A percentile compares a stretch with the other conserved stretches of the same genome.
Conservation (phyloP, 495 filamentous ascomycete genomes). For the Parachaetomium inaequale region DNA sequence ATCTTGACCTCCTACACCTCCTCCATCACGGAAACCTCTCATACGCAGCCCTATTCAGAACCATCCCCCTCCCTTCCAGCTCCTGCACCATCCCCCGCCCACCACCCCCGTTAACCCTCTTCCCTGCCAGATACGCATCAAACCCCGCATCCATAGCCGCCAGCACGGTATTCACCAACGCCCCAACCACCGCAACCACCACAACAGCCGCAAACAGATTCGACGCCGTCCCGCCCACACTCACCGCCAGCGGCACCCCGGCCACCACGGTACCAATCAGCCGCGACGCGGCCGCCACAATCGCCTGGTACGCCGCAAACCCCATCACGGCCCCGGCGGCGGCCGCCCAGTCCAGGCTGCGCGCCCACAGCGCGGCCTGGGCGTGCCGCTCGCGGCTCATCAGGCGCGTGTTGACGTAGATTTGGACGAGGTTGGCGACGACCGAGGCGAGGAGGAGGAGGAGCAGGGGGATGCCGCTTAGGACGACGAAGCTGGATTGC, state of each 20-base stretch:
- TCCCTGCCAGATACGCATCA: slow-evolving; percentile 14
- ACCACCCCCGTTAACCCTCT: slow-evolving; percentile 1
- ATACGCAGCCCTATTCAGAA: slow-evolving; percentile 24
- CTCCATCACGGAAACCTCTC: slow-evolving; percentile 25
- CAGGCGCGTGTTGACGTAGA: slow-evolving; percentile 18
- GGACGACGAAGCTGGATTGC: slow-evolving; percentile 25
- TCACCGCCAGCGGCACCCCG: slow-evolving; percentile 7
- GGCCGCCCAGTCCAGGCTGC: slow-evolving; percentile 30
- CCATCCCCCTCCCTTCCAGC: slow-evolving; percentile 6
- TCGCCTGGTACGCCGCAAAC: slow-evolving; percentile 17
- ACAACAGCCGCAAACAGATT: slow-evolving; percentile 26
- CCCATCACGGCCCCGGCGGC: slow-evolving; percentile 16
- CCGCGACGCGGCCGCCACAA: slow-evolving; percentile 12
- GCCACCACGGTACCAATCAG: slow-evolving; percentile 17
- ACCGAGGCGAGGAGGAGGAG: slow-evolving; percentile 19
- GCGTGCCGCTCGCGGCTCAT: slow-evolving; percentile 15
- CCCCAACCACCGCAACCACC: slow-evolving; percentile 19
- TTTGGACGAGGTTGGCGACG: slow-evolving; percentile 22
- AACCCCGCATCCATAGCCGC: slow-evolving; percentile 20
- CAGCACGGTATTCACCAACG: slow-evolving; percentile 26
- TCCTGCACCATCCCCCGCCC: neutral
- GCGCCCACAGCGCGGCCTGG: slow-evolving; percentile 27
- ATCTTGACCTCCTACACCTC: neutral
- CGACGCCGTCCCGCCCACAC: slow-evolving; percentile 15
- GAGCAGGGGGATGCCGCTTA: slow-evolving; percentile 23